Conservation (phyloP, 2,329 filamentous ascomycete species). For the Sarocladium strictum region DNA sequence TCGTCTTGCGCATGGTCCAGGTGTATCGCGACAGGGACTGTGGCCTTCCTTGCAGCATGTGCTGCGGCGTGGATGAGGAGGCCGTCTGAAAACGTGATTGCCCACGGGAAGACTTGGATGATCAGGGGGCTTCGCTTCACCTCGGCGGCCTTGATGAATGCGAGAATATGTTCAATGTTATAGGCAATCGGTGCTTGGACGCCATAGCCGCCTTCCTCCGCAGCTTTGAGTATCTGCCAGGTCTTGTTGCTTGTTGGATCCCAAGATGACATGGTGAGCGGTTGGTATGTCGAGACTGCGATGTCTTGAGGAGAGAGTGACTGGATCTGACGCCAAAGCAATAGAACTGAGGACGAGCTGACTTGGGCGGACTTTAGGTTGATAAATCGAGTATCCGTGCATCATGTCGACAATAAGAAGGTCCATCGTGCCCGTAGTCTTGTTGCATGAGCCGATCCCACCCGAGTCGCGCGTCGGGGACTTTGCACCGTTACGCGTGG, state of each 20-base stretch:
- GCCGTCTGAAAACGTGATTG: slow-evolving; percentile 54
- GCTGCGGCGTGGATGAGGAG: slow-evolving; percentile 48
- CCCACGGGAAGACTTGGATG: slow-evolving; percentile 69
- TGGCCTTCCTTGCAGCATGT: slow-evolving; percentile 46
- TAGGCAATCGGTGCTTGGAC: slow-evolving; percentile 48
- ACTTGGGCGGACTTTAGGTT: too few relatives aligned
- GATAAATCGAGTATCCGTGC: too few relatives aligned
- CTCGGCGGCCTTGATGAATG: slow-evolving; percentile 62
- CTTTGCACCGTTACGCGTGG: background rate
- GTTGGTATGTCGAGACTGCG: background rate
- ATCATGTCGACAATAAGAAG: too few relatives aligned
- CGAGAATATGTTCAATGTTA: slow-evolving; percentile 66
- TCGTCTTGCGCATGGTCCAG: slow-evolving; percentile 62
- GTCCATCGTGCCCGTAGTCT: too few relatives aligned
- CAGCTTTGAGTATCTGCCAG: slow-evolving; percentile 42
- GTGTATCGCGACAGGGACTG: slow-evolving; percentile 56
- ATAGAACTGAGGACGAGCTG: too few relatives aligned
- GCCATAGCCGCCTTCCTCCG: slow-evolving; percentile 48
- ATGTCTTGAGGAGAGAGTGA: background rate
- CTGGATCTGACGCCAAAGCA: too few relatives aligned
- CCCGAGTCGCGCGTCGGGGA: background rate
- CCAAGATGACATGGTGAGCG: slow-evolving; percentile 15
- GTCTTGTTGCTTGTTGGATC: slow-evolving; percentile 19
- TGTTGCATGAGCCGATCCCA: background rate
- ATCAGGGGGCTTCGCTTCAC: slow-evolving; percentile 58